Base-by-base conservation (phyloP, 257 asterid genomes). In the Ballota nigra region DNA sequence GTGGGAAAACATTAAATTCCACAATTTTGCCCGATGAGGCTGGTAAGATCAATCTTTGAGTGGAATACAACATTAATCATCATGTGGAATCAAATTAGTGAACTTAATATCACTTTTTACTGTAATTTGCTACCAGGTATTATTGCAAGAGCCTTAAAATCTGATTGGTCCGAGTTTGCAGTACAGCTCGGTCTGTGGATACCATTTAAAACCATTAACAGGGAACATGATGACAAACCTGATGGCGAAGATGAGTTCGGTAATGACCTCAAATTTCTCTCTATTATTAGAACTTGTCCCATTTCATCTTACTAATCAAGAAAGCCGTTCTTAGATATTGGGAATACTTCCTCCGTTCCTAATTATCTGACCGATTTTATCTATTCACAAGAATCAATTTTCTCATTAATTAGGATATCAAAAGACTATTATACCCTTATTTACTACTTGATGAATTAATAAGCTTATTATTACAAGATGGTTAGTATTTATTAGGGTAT, bases 181-280 rank as follows among this genome's bases (percentile, higher is more conserved):
- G 97, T 92, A 73, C 88, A 82, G 61, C 84, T 88, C 29, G 99
- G 97, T 79, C 84, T 95, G 51, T 95, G 96, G 97, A 78, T 92
- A 76, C 99, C 98, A 1, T 77, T 78, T 71, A 74, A 84, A 80
- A 63, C 87, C 69, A 68, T 80, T 52, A 82, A 89, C 78, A 82
- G 47, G 72, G 97, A 89, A 53, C 97, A 89, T 36, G 83, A 95
- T 19, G 98, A 95, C 83, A 95, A 88, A 70, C 96, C 94, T 19
- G 96, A 87, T 64, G 98, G 89, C 47, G 90, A 77, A 73, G 96
- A 84, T 47, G 98, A 95, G 13, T 73, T 79, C 47, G 97, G 98
- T 93, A 87, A 75, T 55, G 22, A 78, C 69, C 52, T 56, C 45
- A 49, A 47, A 15, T 41, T 72, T 58, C 24, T 77, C 61, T 12